Conservation (phyloP, 2,329 filamentous ascomycete species). For the Sarocladium oryzae region DNA sequence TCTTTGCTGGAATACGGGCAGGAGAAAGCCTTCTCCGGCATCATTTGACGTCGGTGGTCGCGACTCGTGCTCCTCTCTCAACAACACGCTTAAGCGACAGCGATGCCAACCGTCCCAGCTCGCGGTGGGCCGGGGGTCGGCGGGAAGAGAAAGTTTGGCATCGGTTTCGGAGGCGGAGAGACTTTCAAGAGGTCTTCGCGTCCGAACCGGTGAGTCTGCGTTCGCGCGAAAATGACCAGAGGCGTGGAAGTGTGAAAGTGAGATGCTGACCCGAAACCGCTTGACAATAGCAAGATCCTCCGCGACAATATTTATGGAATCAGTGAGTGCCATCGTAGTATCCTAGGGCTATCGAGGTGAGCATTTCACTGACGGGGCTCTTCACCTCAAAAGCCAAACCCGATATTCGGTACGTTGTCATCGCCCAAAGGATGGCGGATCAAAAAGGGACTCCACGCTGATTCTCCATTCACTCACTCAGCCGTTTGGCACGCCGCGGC, state of each 20-base stretch:
- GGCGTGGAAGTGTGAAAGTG: no score
- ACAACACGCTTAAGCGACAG: no score
- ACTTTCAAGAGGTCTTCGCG: slow-evolving; percentile 17
- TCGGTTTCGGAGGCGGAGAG: slow-evolving; percentile 13
- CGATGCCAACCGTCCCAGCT: not conserved
- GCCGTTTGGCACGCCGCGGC: slow-evolving; percentile 66
- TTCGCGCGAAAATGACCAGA: no score
- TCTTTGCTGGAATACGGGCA: no score
- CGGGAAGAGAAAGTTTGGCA: slow-evolving; percentile 13
- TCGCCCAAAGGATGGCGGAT: no score
- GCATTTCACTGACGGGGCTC: no score
- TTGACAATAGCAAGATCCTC: slow-evolving; percentile 36
- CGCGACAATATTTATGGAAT: slow-evolving; percentile 43
- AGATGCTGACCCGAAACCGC: no score
- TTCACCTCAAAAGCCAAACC: no score
- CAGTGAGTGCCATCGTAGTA: slow-evolving; percentile 35
- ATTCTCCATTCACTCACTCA: slow-evolving; percentile 19
- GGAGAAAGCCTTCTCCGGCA: no score
- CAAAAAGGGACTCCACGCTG: not conserved
- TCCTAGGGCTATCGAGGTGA: no score
- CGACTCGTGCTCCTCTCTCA: no score
- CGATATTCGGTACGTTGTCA: slow-evolving; percentile 40
- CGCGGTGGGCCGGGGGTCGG: slow-evolving; percentile 24
- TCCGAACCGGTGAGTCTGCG: slow-evolving; percentile 21
- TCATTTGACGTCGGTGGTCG: no score